Evolutionary conservation across 345 rosid species (phyloP), one percentile per base, ranked within the genome.

Genomic region (Cardamine occulta): DNA sequence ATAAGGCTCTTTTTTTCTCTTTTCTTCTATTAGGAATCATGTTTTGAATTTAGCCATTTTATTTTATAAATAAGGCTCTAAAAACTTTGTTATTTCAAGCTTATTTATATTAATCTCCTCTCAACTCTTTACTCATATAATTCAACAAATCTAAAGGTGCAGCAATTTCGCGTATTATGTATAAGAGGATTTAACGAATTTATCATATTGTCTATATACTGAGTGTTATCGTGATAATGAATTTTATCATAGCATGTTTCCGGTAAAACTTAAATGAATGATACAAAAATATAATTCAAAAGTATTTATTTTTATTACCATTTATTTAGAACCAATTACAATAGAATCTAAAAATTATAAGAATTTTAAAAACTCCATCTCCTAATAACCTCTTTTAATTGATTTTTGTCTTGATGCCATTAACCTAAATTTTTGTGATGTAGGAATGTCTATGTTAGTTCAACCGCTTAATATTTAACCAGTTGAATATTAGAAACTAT

Each of bases 1-100:
- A 39, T 54, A 26, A 39, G 8, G 13, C 11, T 39, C n/a, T 1
- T 37, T 37, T 42, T 68, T 37, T 7, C 1, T 7, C 1, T 1
- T 37, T 68, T 14, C n/a, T 65, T 52, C 23, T 37, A 35, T 52
- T 45, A 64, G 8, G 10, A 44, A 63, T 44, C 2, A 23, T 44
- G 35, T 5, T 45, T 11, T n/a, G n/a, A 15, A 7, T 48, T 48
- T 11, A 39, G 26, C 40, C 5, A 39, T 26, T 28, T 15, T 40
- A 5, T 7, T 10, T 29, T 56, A 56, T 28, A 17, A 28, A 56
- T 42, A 42, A 56, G 11, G 19, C 23, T 26, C 1, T 69, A 56
- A 55, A 12, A 55, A 26, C 14, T 68, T 68, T 68, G 26, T 68
- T n/a, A 21, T 39, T 68, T 29, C 56, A 35, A 24, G 17, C 17